phyloP scores from a whole-genome alignment of 805 yeast genomes.

The Komagataella ulmi region DNA sequence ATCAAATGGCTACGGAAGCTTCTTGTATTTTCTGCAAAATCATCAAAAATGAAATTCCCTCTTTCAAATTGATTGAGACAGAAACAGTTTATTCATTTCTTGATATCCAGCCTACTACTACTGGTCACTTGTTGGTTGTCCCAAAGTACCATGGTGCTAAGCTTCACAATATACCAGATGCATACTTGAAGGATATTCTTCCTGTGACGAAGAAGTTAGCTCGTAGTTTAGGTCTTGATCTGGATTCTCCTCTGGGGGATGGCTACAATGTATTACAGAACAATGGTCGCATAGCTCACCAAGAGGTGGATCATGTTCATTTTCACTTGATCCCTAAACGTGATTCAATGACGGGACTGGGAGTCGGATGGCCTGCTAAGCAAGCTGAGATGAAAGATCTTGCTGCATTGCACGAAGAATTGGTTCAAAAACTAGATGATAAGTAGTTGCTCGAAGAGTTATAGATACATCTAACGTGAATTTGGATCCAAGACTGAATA shows the following conservation, averaged over 20 bases:
- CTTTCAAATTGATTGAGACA: constrained; percentile 84
- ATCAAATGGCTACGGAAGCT: constrained; percentile 28
- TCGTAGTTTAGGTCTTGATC: constrained; percentile 50
- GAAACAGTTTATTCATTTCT: constrained; percentile 68
- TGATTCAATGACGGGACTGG: constrained; percentile 58
- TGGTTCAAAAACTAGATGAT: constrained; percentile 25
- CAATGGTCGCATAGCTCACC: constrained; percentile 93
- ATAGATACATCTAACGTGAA: too few species aligned
- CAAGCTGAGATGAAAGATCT: constrained; percentile 64
- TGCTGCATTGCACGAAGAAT: constrained; percentile 49
- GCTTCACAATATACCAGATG: constrained; percentile 88
- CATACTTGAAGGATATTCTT: constrained; percentile 69
- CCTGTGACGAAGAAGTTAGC: constrained; percentile 86
- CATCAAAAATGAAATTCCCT: constrained; percentile 86
- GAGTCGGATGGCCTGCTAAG: constrained; percentile 91
- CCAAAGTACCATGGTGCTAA: constrained; percentile 93
- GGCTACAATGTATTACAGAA: constrained; percentile 89
- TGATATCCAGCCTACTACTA: constrained; percentile 86
- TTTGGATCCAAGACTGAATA: not conserved
- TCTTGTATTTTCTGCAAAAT: constrained; percentile 88
- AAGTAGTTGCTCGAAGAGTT: not conserved
- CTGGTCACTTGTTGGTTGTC: constrained; percentile 80
- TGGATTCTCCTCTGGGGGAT: constrained; percentile 47
- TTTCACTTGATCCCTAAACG: constrained; percentile 92
- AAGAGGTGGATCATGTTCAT: constrained; percentile 91